Evolutionary conservation across 2,329 filamentous ascomycete species (phyloP).

Genomic region (Neonectria coccinea): DNA sequence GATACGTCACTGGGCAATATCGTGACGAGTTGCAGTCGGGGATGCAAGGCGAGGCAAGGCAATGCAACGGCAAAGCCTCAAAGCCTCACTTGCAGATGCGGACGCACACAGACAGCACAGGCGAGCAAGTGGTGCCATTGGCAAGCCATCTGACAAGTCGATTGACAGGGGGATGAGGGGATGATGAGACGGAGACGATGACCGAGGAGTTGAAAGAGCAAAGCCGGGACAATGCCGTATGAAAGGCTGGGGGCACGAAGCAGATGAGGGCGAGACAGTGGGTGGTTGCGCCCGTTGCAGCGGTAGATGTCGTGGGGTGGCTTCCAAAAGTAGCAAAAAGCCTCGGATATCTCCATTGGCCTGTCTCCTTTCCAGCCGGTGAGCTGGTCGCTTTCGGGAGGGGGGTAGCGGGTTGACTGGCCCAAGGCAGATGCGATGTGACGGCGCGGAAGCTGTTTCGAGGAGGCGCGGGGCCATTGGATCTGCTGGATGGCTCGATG

Average conservation of each 20-base stretch:
- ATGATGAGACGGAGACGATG: constrained; percentile 20
- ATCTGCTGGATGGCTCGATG: constrained; percentile 15
- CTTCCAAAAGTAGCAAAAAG: constrained; percentile 33
- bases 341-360: constrained; percentile 25
- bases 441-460: constrained; percentile 28
- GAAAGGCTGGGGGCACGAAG: not conserved
- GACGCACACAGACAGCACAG: constrained; percentile 32
- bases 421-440: constrained; percentile 33
- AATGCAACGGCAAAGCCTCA: constrained; percentile 34
- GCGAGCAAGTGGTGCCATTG: constrained; percentile 39
- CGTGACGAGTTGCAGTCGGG: constrained; percentile 28
- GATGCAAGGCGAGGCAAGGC: constrained; percentile 28
- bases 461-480: constrained; percentile 26
- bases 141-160: constrained; percentile 31
- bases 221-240: not conserved
- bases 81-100: constrained; percentile 8
- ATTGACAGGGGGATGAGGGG: constrained; percentile 26
- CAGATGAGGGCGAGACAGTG: not conserved
- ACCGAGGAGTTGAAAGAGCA: constrained; percentile 12
- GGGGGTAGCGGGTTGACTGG: constrained; percentile 24
- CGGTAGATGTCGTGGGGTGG: constrained; percentile 39
- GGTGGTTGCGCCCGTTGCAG: constrained; percentile 38
- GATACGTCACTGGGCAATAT: constrained; percentile 36
- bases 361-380: constrained; percentile 27
- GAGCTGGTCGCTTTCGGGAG: constrained; percentile 29